Evolutionary conservation across 192 early-diverging fungal species (phyloP), one percentile per base, ranked within the genome.

Genomic region (Coemansia sp.): DNA sequence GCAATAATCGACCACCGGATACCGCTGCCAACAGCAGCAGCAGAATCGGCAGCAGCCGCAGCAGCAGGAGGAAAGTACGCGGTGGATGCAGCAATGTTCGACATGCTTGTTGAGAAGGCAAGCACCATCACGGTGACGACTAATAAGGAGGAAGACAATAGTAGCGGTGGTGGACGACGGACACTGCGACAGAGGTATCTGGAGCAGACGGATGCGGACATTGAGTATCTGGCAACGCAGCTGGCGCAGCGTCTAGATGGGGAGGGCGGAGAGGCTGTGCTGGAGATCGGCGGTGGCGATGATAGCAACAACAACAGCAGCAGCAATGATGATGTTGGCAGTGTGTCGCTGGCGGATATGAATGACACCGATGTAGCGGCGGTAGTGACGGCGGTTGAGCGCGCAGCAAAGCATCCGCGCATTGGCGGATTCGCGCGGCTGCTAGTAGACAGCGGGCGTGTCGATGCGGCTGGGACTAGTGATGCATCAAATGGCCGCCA

Each of bases 201-300:
- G 51, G 60, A 80, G 42, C 69, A 71, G 0, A 73, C 73, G 19
- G 67, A 77, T 22, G 76, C 73, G 18, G 85, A 89, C 36, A 67
- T 78, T n/a, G 62, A 69, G 65, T 85, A 71, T 12, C 62, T 89
- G 9, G 61, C 72, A 42, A 66, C 65, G 13, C 60, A 82, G 51
- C 43, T 92, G 15, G 58, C 47, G 8, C 41, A 62, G 13, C 83
- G 85, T 61, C 81, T 92, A 66, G 67, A 68, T 46, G 84, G 87
- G 58, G 87, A 85, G 32, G 69, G 77, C 21, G 94, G 94, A 39
- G 93, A 96, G 84, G 76, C 87, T 0, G 67, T 96, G 13, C 80
- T 95, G 32, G 92, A 93, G 71, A 74, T 94, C 51, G 92, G 93
- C 6, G 40, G 87, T 16, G 88, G 91, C 65, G 92, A 92, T 47